phyloP scores from a whole-genome alignment of 1,284 basidiomycete species.

The Moniliella sp. region DNA sequence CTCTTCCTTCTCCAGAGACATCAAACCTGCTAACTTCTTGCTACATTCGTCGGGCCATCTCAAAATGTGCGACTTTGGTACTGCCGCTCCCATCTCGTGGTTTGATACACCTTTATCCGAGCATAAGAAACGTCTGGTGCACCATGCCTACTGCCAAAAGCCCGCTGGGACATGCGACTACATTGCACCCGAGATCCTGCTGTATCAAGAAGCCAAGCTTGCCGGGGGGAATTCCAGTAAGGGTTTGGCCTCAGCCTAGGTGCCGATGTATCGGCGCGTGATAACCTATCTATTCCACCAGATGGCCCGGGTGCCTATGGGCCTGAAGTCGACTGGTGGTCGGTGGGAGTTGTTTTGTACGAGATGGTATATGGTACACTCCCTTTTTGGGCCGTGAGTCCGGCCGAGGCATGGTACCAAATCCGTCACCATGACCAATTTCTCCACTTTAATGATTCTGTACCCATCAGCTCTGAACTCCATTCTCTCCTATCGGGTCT shows the following conservation, averaged over 20 bases:
- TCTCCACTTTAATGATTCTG: slow-evolving; percentile 6
- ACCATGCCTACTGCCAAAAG: slow-evolving; percentile 18
- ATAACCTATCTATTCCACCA: background rate
- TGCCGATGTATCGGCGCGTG: too few species aligned
- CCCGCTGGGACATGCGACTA: slow-evolving; percentile 31
- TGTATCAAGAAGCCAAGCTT: slow-evolving; percentile 17
- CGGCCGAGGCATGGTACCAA: slow-evolving; percentile 22
- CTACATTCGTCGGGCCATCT: slow-evolving; percentile 22
- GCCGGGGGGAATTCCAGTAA: too few species aligned
- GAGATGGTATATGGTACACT: slow-evolving; percentile 25
- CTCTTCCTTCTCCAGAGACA: slow-evolving; percentile 8
- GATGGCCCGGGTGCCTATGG: slow-evolving; percentile 15
- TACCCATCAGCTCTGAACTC: slow-evolving; percentile 8
- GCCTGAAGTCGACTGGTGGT: slow-evolving; percentile 32
- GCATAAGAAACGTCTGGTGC: slow-evolving; percentile 10
- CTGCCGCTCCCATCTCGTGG: slow-evolving; percentile 23
- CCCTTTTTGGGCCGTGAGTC: slow-evolving; percentile 24
- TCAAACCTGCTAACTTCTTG: slow-evolving; percentile 31
- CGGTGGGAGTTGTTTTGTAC: slow-evolving; percentile 27
- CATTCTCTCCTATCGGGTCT: slow-evolving; percentile 8
- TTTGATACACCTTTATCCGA: slow-evolving; percentile 4
- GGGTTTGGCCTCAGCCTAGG: too few species aligned
- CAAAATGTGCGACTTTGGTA: slow-evolving; percentile 30
- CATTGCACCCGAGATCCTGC: slow-evolving; percentile 28
- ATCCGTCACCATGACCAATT: slow-evolving; percentile 18